Evolutionary conservation across 2,329 filamentous ascomycete genomes (phyloP).

Genomic region (Botrytis tulipae): DNA sequence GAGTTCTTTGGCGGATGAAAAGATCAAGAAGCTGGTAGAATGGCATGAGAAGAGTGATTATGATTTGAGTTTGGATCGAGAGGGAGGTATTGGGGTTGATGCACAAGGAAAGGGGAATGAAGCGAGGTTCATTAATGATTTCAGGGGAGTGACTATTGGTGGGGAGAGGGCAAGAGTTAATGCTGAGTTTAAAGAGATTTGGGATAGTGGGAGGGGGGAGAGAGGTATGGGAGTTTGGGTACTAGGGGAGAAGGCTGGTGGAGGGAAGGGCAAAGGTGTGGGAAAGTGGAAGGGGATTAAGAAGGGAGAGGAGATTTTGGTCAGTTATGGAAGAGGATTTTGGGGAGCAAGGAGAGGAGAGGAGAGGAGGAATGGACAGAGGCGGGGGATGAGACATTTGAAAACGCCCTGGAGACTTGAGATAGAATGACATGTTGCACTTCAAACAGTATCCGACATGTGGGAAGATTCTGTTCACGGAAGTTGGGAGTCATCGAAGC

Average conservation of each 20-base stretch:
- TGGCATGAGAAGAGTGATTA: constrained; percentile 55
- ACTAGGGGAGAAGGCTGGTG: constrained; percentile 45
- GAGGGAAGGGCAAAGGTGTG: constrained; percentile 40
- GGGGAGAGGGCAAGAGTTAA: constrained; percentile 27
- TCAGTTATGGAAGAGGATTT: constrained; percentile 47
- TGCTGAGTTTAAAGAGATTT: constrained; percentile 56
- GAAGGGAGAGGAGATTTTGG: constrained; percentile 69
- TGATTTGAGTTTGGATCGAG: constrained; percentile 61
- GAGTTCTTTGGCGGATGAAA: not conserved
- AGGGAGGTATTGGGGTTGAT: constrained; percentile 58
- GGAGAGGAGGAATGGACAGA: constrained; percentile 21
- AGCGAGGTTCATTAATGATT: constrained; percentile 66
- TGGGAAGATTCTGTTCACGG: not conserved
- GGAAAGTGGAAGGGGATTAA: constrained; percentile 63
- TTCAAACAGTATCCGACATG: too few species aligned
- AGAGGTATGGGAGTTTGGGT: constrained; percentile 59
- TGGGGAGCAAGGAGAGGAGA: constrained; percentile 53
- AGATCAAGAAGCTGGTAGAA: constrained; percentile 18
- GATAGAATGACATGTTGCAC: not conserved
- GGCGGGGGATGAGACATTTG: not conserved
- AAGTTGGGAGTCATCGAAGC: not conserved
- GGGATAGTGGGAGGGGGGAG: constrained; percentile 53
- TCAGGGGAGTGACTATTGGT: constrained; percentile 51
- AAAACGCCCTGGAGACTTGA: constrained; percentile 18
- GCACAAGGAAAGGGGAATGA: constrained; percentile 59